These are phyloP conservation scores for Voacanga thouarsii DNA, from an alignment of 257 asterid species.

Conservation along the genomic window DNA sequence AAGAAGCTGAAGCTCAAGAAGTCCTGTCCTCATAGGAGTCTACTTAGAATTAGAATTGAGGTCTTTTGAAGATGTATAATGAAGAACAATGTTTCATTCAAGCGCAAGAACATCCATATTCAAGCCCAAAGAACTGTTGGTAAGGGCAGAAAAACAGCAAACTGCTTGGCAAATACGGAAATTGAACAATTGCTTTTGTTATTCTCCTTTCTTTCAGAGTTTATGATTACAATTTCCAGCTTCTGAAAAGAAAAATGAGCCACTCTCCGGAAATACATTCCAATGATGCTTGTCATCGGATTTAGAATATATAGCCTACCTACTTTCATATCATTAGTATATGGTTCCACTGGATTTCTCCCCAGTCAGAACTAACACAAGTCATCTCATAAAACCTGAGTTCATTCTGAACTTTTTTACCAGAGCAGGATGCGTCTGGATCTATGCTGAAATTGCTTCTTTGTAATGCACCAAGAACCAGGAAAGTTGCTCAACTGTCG, in stretches of 20 bases:
- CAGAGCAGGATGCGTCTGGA: constrained; percentile 59
- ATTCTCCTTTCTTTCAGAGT: background rate
- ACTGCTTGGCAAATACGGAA: background rate
- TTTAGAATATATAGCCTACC: background rate
- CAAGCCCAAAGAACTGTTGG: background rate
- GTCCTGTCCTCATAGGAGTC: too few species aligned
- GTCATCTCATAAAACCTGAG: background rate
- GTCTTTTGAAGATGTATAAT: background rate
- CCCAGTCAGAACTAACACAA: background rate
- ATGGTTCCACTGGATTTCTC: background rate
- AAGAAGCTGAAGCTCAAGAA: background rate
- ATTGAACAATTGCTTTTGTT: background rate
- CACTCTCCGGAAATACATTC: background rate
- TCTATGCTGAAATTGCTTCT: constrained; percentile 58
- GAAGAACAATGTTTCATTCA: background rate
- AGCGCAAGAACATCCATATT: background rate
- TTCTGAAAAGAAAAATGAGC: background rate
- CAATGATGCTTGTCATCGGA: background rate
- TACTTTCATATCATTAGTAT: background rate
- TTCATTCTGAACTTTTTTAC: constrained; percentile 22
- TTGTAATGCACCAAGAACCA: constrained; percentile 70
- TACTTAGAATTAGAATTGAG: background rate
- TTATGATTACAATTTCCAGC: background rate
- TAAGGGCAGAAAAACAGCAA: background rate
- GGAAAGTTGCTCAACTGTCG: constrained; percentile 78